Conservation (phyloP, 2,329 filamentous ascomycete species). For the Mollisia scopiformis region DNA sequence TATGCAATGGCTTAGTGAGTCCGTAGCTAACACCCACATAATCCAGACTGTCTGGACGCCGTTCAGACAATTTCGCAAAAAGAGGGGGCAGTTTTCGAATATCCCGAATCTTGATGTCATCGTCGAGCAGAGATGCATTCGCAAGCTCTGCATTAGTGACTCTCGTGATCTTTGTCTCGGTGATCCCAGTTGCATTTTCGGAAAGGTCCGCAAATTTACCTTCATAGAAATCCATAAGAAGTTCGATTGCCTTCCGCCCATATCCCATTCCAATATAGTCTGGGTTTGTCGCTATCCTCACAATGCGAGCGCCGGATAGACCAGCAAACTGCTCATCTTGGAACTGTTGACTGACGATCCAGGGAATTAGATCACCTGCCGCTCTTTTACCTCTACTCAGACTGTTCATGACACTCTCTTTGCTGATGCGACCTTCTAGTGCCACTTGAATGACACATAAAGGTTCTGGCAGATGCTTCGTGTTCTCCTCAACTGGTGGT, state of each 20-base stretch:
- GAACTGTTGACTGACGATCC: conserved; percentile 97
- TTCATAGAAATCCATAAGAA: conserved; percentile 91
- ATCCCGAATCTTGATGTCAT: conserved; percentile 88
- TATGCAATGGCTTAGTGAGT: conserved; percentile 83
- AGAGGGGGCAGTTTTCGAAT: conserved; percentile 91
- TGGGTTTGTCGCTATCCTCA: conserved; percentile 94
- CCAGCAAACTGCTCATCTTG: conserved; percentile 96
- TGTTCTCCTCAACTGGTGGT: conserved; percentile 78
- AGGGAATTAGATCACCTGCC: conserved; percentile 92
- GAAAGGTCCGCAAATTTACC: conserved; percentile 86
- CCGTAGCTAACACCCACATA: conserved; percentile 97
- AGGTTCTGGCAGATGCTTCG: conserved; percentile 83
- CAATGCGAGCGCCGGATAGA: conserved; percentile 87
- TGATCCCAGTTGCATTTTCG: conserved; percentile 62
- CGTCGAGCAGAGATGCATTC: conserved; percentile 74
- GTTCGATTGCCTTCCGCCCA: conserved; percentile 82
- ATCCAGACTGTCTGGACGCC: conserved; percentile 78
- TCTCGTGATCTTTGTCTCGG: conserved; percentile 68
- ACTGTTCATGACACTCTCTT: conserved; percentile 87
- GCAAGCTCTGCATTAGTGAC: conserved; percentile 84
- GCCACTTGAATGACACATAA: conserved; percentile 94
- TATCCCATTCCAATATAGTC: conserved; percentile 94
- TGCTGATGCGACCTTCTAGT: conserved; percentile 92
- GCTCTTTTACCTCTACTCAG: conserved; percentile 87
- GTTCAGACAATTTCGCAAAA: conserved; percentile 85